Evolutionary conservation across 768 basidiomycete species (phyloP), one percentile per base, ranked within the genome.

Genomic region (Saitozyma sp.): DNA sequence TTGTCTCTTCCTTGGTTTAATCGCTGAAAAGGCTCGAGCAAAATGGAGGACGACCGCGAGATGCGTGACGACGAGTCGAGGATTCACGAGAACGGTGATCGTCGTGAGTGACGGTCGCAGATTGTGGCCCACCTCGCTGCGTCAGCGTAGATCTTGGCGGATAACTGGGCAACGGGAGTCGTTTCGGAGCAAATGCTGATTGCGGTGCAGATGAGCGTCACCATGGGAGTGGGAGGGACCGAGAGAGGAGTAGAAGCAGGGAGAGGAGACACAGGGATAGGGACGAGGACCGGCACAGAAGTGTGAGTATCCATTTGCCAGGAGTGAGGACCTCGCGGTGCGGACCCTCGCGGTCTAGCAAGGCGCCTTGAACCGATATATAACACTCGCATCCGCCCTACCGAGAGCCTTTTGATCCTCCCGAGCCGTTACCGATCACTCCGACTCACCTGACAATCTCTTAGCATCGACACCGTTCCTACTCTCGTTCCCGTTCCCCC

Each of bases 381-480:
- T 29, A 56, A 16, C 54, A 39, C 56, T 61, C n/a, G 11, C 40
- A 51, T 61, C 41, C 54, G 19, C 19, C 53, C 46, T 42, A 55
- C 46, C 48, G 19, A 20, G 16, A 54, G 19, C 20, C 53, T 16
- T 38, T 17, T 13, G 14, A 50, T 19, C 50, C n/a, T 20, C 29
- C 39, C 52, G 38, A 39, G 52, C 19, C 38, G 20, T 20, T 3
- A 9, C 7, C 17, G 51, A 14, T 52, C 52, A 29, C 10, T n/a
- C 4, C 55, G 41, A 37, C 9, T 5, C 14, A 11, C 38, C 6
- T 13, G 53, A 46, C 54, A 20, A 49, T 37, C 3, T 43, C 53
- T 29, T 85, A 87, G 66, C 83, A 83, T 53, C 86, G 87, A 54
- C 85, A 86, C 49, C 83, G 85, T 49, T 69, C 74, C 51, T 86